Conservation (phyloP, 768 basidiomycete genomes). For the Antrodiella citrinella region DNA sequence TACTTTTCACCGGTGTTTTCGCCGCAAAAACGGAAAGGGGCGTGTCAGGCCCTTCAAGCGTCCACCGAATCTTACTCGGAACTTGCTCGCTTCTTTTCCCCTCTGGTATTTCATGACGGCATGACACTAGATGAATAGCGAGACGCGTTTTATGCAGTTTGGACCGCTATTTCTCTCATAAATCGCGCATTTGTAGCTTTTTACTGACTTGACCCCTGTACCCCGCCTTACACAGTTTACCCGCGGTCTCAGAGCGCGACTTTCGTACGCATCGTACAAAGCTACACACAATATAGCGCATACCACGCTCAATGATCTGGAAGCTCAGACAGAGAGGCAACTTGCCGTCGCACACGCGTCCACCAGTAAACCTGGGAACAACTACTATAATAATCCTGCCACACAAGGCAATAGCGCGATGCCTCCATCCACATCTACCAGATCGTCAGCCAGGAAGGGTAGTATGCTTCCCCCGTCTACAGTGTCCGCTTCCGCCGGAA, state of each 20-base stretch:
- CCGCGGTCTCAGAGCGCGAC: constrained; percentile 69
- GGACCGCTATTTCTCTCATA: too few species aligned
- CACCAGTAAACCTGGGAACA: constrained; percentile 25
- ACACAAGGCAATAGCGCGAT: constrained; percentile 41
- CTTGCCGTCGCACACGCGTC: constrained; percentile 20
- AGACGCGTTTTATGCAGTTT: too few species aligned
- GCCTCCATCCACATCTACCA: constrained; percentile 30
- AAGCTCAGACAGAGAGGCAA: constrained; percentile 45
- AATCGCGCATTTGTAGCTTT: too few species aligned
- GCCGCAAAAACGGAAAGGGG: too few species aligned
- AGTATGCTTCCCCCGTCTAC: constrained; percentile 23
- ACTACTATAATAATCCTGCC: constrained; percentile 44
- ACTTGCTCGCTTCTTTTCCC: too few species aligned
- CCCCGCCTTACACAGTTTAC: constrained; percentile 50
- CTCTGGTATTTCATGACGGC: too few species aligned
- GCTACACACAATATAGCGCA: constrained; percentile 66
- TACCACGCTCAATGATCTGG: constrained; percentile 61
- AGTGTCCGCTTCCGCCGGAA: constrained; percentile 33
- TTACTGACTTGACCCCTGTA: too few species aligned
- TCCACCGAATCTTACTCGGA: too few species aligned
- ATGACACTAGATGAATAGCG: too few species aligned
- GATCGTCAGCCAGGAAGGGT: constrained; percentile 16
- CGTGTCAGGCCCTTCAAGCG: too few species aligned
- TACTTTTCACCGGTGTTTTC: too few species aligned
- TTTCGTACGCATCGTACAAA: constrained; percentile 81